Base-by-base conservation (phyloP, 495 filamentous ascomycete species). In the Xylaria castorea region DNA sequence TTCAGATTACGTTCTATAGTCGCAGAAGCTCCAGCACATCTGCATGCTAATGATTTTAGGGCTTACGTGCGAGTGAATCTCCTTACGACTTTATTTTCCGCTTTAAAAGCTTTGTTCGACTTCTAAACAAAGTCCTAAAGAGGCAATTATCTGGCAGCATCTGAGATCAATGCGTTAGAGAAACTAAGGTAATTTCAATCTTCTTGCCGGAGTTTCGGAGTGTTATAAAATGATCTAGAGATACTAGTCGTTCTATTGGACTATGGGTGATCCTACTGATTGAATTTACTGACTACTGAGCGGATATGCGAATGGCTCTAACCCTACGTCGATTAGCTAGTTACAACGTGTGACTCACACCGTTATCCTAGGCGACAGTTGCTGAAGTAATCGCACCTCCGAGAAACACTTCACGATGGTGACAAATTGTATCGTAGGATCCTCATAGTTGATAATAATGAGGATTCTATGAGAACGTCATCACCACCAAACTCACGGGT, bases 391-490 rank as follows among this genome's bases (percentile, higher is more conserved):
- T 2, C 2, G 6, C 14, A 38, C 6, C 8, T 63, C 12, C 3
- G 22, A n/a, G 14, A 38, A 27, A 44, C 0, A 8, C n/a, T 38
- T 40, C n/a, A 25, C 7, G 14, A 40, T 44, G 36, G n/a, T 63
- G 36, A 42, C 34, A 22, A 63, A 22, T 32, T 22, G 38, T 16
- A 32, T 32, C 14, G 53, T 7, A 12, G 4, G 20, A 22, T 3
- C 32, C 27, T 32, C 14, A 57, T 11, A 53, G 1, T 55, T 9
- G 22, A 55, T 63, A 11, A 36, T 60, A n/a, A 16, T 22, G 36
- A 62, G 58, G 34, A 36, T 40, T n/a, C 18, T n/a, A 36, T 36
- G 58, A 61, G 58, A 25, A n/a, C 20, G 58, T 62, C 53, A 57
- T 57, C 53, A 57, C 27, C 16, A 25, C 7, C 22, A 30, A 14